Evolutionary conservation across 768 basidiomycete genomes (phyloP).

Genomic region (Phylloporus sp.): DNA sequence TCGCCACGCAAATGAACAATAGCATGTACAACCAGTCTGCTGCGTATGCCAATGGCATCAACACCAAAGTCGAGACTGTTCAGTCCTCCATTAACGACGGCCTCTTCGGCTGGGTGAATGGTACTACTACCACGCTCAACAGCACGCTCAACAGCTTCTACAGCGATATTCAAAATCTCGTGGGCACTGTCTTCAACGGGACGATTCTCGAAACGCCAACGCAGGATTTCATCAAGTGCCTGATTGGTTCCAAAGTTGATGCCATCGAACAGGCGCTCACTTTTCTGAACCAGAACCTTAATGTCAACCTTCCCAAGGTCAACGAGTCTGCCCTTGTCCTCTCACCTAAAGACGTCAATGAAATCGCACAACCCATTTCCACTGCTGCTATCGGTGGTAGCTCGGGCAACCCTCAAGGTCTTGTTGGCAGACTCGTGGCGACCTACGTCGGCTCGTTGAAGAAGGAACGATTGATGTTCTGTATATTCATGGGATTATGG

Average conservation of each 20-base stretch:
- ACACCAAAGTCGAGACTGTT: conserved; percentile 59
- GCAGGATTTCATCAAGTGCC: conserved; percentile 82
- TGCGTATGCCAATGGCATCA: conserved; percentile 73
- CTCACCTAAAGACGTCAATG: conserved; percentile 64
- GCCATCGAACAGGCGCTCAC: conserved; percentile 85
- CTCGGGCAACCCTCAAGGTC: conserved; percentile 46
- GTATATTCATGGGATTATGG: conserved; percentile 82
- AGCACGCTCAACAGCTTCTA: conserved; percentile 84
- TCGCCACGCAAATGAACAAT: conserved; percentile 71
- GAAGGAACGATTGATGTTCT: conserved; percentile 82
- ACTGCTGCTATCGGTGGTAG: conserved; percentile 71
- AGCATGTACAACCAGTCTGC: conserved; percentile 81
- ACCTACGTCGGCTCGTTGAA: conserved; percentile 67
- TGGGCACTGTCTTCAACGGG: conserved; percentile 75
- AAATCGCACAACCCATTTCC: conserved; percentile 74
- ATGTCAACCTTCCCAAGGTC: conserved; percentile 73
- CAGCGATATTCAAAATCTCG: conserved; percentile 71
- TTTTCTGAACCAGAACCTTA: conserved; percentile 85
- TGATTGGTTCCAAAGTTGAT: conserved; percentile 87
- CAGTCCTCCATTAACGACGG: conserved; percentile 80
- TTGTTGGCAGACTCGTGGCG: conserved; percentile 69
- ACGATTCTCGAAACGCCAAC: conserved; percentile 79
- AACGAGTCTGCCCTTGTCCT: conserved; percentile 73
- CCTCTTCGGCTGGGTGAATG: conserved; percentile 93
- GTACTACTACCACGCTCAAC: conserved; percentile 84